phyloP scores from a whole-genome alignment of 345 rosid species.

The Heritiera littoralis region DNA sequence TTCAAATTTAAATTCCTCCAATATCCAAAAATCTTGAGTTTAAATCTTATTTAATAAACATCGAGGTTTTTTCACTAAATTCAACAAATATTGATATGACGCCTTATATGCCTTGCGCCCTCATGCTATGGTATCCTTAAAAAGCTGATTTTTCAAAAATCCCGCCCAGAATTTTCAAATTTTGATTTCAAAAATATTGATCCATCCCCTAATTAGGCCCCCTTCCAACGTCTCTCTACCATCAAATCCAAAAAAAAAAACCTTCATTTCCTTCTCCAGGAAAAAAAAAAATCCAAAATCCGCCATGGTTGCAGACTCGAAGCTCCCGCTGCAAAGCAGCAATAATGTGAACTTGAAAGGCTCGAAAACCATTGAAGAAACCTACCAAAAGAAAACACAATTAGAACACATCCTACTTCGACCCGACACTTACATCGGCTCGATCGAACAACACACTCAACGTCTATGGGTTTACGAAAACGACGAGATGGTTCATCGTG shows the following conservation, averaged over 20 bases:
- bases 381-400: slow-evolving; percentile 97
- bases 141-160: background rate
- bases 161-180: slow-evolving; percentile 7
- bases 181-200: background rate
- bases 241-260: background rate
- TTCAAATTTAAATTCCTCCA: no score
- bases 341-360: slow-evolving; percentile 53
- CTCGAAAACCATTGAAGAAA: slow-evolving; percentile 76
- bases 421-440: slow-evolving; percentile 96
- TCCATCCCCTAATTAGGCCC: background rate
- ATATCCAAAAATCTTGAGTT: no score
- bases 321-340: slow-evolving; percentile 67
- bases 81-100: no score
- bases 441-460: slow-evolving; percentile 90
- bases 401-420: slow-evolving; percentile 97
- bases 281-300: background rate
- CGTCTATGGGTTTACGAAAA: slow-evolving; percentile 81
- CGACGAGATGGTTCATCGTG: slow-evolving; percentile 67
- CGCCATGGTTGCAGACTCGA: slow-evolving; percentile 37
- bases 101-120: no score
- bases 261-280: background rate
- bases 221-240: background rate
- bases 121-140: no score
- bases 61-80: no score
- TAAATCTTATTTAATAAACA: no score